A percentile compares a stretch with the other conserved stretches of the same genome.
These are phyloP conservation scores for Diaporthe humulicola DNA, from an alignment of 2,329 filamentous ascomycete genomes.

Conservation along the genomic window DNA sequence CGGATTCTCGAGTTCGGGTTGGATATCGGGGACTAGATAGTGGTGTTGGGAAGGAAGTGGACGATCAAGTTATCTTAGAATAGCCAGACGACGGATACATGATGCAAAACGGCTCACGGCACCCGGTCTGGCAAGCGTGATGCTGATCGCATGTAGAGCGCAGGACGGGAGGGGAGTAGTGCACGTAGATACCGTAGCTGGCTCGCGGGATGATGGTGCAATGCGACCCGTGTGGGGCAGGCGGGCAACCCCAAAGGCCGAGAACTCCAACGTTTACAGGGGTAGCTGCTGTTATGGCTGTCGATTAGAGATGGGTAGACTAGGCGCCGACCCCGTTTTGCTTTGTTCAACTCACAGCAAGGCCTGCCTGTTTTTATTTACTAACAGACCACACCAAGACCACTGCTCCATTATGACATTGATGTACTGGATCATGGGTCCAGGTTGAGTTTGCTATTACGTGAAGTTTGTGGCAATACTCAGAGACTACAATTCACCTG, in stretches of 20 bases:
- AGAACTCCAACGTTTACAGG: constrained; percentile 1
- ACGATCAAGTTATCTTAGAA: not conserved
- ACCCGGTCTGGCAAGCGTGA: constrained; percentile 26
- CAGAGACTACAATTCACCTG: not conserved
- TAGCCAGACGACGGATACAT: constrained; percentile 31
- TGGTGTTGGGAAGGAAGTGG: not conserved
- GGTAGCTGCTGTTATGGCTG: not conserved
- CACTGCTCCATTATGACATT: not conserved
- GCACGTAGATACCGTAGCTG: not conserved
- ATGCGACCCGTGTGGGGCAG: constrained; percentile 28
- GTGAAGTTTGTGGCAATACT: not conserved
- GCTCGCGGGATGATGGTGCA: constrained; percentile 31
- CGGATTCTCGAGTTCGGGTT: constrained; percentile 7
- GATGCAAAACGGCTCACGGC: constrained; percentile 19
- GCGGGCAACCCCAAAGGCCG: not conserved
- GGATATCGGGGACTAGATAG: not conserved
- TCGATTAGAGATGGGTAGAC: not conserved
- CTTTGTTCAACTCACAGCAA: too few relatives aligned
- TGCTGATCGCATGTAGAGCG: constrained; percentile 26
- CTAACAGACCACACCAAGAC: not conserved
- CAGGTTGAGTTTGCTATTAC: not conserved
- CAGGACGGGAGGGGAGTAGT: not conserved
- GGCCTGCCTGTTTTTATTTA: not conserved
- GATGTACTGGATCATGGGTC: not conserved
- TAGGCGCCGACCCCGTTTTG: not conserved